phyloP scores from a whole-genome alignment of 495 filamentous ascomycete genomes.

The Talaromyces trachyspermus region DNA sequence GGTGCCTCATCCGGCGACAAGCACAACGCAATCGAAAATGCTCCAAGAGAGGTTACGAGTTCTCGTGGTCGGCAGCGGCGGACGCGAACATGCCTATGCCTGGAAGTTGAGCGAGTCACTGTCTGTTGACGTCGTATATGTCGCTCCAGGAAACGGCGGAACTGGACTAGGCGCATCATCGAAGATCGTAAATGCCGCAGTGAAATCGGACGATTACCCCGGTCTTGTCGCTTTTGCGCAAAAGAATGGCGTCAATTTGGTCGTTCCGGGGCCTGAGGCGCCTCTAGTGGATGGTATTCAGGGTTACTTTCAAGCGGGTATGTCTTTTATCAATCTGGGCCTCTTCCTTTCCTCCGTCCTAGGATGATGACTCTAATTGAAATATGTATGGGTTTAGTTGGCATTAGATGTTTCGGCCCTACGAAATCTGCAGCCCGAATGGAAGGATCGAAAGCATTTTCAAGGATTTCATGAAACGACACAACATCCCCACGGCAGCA shows the following conservation, averaged over 20 bases:
- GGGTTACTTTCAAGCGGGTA: conserved; percentile 65
- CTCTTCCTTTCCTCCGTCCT: neutral
- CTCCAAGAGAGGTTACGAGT: conserved; percentile 47
- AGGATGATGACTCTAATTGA: conserved; percentile 11
- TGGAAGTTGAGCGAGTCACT: conserved; percentile 88
- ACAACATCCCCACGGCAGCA: conserved; percentile 81
- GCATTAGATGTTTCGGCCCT: conserved; percentile 81
- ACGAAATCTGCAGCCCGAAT: conserved; percentile 77
- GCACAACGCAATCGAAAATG: conserved; percentile 26
- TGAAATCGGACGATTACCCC: conserved; percentile 68
- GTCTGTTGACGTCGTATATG: conserved; percentile 41
- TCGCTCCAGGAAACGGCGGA: conserved; percentile 77
- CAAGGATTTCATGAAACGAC: conserved; percentile 95
- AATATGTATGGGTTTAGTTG: conserved; percentile 35
- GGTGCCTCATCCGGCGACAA: neutral
- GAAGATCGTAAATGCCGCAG: conserved; percentile 67
- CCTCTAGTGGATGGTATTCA: conserved; percentile 90
- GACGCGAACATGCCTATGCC: conserved; percentile 87
- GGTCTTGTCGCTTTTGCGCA: conserved; percentile 68
- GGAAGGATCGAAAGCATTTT: conserved; percentile 95
- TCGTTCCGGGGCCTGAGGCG: conserved; percentile 86
- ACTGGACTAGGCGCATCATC: conserved; percentile 55
- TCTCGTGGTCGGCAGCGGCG: conserved; percentile 87
- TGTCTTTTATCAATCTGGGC: conserved; percentile 6
- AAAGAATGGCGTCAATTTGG: conserved; percentile 67